Evolutionary conservation across 805 yeast genomes (phyloP).

Genomic region (Pichia nakasei): DNA sequence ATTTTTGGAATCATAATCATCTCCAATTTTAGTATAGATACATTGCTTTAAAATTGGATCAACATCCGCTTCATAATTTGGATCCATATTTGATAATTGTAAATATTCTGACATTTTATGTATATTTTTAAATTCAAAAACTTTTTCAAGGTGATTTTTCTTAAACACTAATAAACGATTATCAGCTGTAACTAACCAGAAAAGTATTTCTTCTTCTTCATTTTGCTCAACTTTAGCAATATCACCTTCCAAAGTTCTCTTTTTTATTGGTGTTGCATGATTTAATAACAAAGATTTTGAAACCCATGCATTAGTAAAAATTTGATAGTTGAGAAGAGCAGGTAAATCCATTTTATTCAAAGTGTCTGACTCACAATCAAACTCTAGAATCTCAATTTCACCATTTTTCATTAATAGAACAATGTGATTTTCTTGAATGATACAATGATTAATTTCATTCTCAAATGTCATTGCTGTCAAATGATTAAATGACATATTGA

Average conservation of each 20-base stretch:
- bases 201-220: conserved; percentile 32
- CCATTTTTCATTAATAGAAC: conserved; percentile 60
- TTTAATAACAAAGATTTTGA: conserved; percentile 40
- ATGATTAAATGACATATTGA: conserved; percentile 51
- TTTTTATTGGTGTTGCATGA: conserved; percentile 29
- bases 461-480: conserved; percentile 43
- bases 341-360: conserved; percentile 27
- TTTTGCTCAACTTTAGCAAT: conserved; percentile 17
- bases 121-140: conserved; percentile 43
- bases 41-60: conserved; percentile 71
- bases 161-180: conserved; percentile 61
- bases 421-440: conserved; percentile 53
- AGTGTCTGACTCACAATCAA: conserved; percentile 15
- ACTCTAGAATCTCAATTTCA: conserved; percentile 53
- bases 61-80: conserved; percentile 42
- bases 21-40: conserved; percentile 58
- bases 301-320: conserved; percentile 64
- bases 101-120: conserved; percentile 38
- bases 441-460: conserved; percentile 56
- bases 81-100: conserved; percentile 39
- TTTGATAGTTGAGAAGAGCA: conserved; percentile 27
- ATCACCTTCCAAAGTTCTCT: conserved; percentile 20
- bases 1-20: conserved; percentile 43
- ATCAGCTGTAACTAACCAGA: conserved; percentile 68
- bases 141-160: conserved; percentile 44